These are phyloP conservation scores for Albizia julibrissin DNA, from an alignment of 306 rosid genomes.

Conservation along the genomic window DNA sequence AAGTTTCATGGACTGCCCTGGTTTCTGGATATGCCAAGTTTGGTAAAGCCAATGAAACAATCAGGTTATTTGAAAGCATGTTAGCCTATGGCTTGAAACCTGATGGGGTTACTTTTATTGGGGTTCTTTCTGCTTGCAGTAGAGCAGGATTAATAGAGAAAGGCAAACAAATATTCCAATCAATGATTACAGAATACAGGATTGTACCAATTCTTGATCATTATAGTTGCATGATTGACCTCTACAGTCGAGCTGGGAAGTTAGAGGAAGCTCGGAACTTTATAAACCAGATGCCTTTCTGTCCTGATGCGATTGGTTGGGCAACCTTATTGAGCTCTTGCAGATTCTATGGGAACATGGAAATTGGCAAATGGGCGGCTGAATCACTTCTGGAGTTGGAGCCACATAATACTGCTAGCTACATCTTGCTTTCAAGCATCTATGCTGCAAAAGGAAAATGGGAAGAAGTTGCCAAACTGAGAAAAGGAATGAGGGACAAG, in stretches of 20 bases:
- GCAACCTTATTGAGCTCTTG: slow-evolving; percentile 86
- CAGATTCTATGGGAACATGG: slow-evolving; percentile 65
- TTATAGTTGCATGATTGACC: slow-evolving; percentile 91
- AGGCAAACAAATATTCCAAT: slow-evolving; percentile 65
- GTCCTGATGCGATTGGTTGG: slow-evolving; percentile 92
- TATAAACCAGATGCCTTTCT: slow-evolving; percentile 69
- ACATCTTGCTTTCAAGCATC: slow-evolving; percentile 76
- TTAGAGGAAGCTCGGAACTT: slow-evolving; percentile 76
- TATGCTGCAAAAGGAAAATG: slow-evolving; percentile 84
- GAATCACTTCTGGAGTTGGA: slow-evolving; percentile 76
- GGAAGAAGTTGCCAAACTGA: slow-evolving; percentile 77
- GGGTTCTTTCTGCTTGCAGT: slow-evolving; percentile 94
- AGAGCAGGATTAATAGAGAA: slow-evolving; percentile 88
- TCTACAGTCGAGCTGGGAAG: slow-evolving; percentile 83
- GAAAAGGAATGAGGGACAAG: slow-evolving; percentile 82
- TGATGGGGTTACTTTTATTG: slow-evolving; percentile 85
- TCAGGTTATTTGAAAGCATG: slow-evolving; percentile 73
- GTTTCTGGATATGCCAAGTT: slow-evolving; percentile 82
- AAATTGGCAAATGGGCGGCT: slow-evolving; percentile 90
- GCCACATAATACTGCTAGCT: slow-evolving; percentile 86
- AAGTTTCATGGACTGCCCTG: slow-evolving; percentile 94
- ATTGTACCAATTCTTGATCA: slow-evolving; percentile 72
- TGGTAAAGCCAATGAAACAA: slow-evolving; percentile 79
- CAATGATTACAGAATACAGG: slow-evolving; percentile 69
- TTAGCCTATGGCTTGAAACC: slow-evolving; percentile 64